These are phyloP conservation scores for Penicillium sp. DNA, from an alignment of 2,329 filamentous ascomycete species.

Conservation along the genomic window DNA sequence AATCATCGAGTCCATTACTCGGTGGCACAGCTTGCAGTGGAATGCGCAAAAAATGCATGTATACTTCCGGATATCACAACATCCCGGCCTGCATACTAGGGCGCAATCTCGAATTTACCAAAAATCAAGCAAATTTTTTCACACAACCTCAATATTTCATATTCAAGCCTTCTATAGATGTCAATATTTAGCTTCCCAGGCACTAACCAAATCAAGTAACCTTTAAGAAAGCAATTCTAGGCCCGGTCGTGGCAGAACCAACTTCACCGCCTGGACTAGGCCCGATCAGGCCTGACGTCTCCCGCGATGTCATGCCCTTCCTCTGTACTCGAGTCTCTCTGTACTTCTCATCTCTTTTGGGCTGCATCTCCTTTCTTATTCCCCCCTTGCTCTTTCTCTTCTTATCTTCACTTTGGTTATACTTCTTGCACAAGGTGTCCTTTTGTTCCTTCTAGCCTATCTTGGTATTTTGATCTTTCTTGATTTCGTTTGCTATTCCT, in stretches of 20 bases:
- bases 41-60: constrained; percentile 4
- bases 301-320: constrained; percentile 26
- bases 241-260: constrained; percentile 21
- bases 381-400: constrained; percentile 18
- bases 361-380: constrained; percentile 20
- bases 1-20: not conserved
- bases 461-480: constrained; percentile 12
- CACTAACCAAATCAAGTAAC: constrained; percentile 12
- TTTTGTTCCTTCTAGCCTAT: constrained; percentile 4
- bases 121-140: not conserved
- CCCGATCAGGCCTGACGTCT: constrained; percentile 27
- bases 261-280: constrained; percentile 23
- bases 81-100: not conserved
- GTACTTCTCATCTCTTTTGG: constrained; percentile 20
- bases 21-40: constrained; percentile 3
- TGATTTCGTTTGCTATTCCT: constrained; percentile 2
- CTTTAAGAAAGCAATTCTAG: constrained; percentile 8
- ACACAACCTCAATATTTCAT: not conserved
- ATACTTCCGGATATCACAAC: constrained; percentile 11
- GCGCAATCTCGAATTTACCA: not conserved
- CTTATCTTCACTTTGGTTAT: constrained; percentile 9
- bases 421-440: constrained; percentile 8
- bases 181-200: not conserved
- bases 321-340: constrained; percentile 19
- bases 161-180: not conserved